Evolutionary conservation across 495 filamentous ascomycete species (phyloP).

Genomic region (Aspergillus ostianus): DNA sequence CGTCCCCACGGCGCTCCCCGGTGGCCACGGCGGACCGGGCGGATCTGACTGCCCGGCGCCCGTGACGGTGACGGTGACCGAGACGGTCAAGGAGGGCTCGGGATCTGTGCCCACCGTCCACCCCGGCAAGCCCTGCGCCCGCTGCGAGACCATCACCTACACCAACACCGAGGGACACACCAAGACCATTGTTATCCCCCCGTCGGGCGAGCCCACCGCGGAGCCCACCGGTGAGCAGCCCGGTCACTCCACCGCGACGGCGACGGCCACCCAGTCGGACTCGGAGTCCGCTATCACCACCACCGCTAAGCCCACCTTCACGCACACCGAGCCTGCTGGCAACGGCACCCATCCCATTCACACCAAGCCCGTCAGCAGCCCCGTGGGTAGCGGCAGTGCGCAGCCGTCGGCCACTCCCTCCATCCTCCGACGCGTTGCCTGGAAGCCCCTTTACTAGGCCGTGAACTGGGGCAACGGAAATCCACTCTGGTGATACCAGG

Average conservation of each 20-base stretch:
- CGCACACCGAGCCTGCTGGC: neutral
- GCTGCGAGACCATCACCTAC: conserved; percentile 11
- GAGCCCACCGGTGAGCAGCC: neutral
- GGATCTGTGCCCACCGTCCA: neutral
- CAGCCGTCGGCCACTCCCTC: neutral
- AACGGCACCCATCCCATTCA: neutral
- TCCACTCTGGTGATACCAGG: neutral
- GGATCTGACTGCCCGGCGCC: conserved; percentile 1
- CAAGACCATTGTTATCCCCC: conserved; percentile 7
- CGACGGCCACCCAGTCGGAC: neutral
- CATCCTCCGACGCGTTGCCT: neutral
- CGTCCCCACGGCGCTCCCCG: neutral
- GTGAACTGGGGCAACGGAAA: neutral
- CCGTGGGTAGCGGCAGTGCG: neutral
- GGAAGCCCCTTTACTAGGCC: neutral
- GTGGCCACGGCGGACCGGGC: neutral
- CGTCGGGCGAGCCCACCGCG: neutral
- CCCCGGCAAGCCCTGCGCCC: conserved; percentile 2
- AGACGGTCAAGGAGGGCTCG: conserved; percentile 4
- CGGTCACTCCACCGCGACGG: neutral
- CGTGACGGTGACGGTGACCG: conserved; percentile 6
- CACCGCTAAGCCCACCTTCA: neutral
- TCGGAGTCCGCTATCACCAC: neutral
- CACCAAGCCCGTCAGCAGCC: neutral
- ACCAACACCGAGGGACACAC: conserved; percentile 10